Conservation (phyloP, 2,329 filamentous ascomycete species). For the Mollisia scopiformis region DNA sequence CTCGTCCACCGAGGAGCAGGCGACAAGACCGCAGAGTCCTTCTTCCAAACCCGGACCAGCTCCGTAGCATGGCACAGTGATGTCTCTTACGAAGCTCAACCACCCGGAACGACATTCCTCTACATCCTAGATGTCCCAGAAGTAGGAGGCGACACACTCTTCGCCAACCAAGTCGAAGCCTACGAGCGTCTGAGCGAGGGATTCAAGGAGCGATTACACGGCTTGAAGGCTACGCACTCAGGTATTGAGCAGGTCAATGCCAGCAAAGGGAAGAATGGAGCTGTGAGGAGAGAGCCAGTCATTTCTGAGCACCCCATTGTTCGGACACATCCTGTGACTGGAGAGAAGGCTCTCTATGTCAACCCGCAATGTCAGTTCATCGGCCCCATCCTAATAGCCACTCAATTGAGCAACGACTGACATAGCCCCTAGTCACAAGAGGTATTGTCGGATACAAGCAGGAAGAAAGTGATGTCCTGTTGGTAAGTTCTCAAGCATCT, state of each 20-base stretch:
- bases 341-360: not conserved
- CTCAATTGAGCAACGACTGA: not conserved
- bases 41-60: not conserved
- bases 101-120: not conserved
- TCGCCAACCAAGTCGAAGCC: not conserved
- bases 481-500: not conserved
- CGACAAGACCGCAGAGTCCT: not conserved
- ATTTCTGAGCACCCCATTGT: not conserved
- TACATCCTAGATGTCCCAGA: not conserved
- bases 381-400: not conserved
- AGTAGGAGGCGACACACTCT: slow-evolving; percentile 1
- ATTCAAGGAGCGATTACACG: not conserved
- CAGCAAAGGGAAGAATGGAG: not conserved
- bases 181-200: not conserved
- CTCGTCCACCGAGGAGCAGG: slow-evolving; percentile 3
- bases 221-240: not conserved
- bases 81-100: not conserved
- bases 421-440: not conserved
- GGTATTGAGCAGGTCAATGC: not conserved
- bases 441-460: not conserved
- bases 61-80: slow-evolving; percentile 2
- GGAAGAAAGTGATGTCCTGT: not conserved
- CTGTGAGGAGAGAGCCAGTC: not conserved
- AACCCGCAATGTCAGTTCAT: not conserved
- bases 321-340: not conserved